These are phyloP conservation scores for Aspergillus thermomutatus DNA, from an alignment of 2,329 filamentous ascomycete species.

Conservation along the genomic window DNA sequence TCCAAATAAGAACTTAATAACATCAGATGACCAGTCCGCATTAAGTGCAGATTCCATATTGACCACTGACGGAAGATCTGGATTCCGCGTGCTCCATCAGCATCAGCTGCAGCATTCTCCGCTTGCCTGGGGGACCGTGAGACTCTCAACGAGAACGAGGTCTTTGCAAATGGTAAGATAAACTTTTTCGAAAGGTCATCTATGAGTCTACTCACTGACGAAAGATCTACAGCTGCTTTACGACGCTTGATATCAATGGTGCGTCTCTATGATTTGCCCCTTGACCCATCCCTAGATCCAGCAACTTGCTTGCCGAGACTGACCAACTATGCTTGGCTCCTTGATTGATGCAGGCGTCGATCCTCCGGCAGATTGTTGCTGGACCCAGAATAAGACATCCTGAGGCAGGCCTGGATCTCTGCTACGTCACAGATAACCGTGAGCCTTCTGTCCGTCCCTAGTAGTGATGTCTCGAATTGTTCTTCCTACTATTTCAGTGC, in stretches of 20 bases:
- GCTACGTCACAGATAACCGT: conserved; percentile 85
- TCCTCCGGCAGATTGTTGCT: conserved; percentile 88
- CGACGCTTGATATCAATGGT: conserved; percentile 7
- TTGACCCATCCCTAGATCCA: background rate
- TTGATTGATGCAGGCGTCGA: conserved; percentile 53
- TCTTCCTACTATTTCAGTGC: background rate
- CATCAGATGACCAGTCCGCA: background rate
- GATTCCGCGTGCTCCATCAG: background rate
- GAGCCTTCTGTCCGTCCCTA: conserved; percentile 8
- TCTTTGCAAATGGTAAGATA: background rate
- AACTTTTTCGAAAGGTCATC: background rate
- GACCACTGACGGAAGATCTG: background rate
- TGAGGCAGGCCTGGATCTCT: conserved; percentile 87
- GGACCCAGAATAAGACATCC: conserved; percentile 78
- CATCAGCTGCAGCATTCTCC: background rate
- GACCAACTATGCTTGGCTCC: conserved; percentile 13
- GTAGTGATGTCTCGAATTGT: background rate
- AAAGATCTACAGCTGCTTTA: background rate
- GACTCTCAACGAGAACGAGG: background rate
- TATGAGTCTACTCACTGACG: background rate
- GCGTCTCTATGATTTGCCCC: background rate
- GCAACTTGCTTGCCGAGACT: conserved; percentile 12
- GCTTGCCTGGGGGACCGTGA: background rate
- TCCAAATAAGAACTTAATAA: background rate
- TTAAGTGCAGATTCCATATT: background rate